A percentile compares a stretch with the other conserved stretches of the same genome.
These are phyloP conservation scores for Isabelozyma rhagii DNA, from an alignment of 805 yeast species.

Conservation along the genomic window DNA sequence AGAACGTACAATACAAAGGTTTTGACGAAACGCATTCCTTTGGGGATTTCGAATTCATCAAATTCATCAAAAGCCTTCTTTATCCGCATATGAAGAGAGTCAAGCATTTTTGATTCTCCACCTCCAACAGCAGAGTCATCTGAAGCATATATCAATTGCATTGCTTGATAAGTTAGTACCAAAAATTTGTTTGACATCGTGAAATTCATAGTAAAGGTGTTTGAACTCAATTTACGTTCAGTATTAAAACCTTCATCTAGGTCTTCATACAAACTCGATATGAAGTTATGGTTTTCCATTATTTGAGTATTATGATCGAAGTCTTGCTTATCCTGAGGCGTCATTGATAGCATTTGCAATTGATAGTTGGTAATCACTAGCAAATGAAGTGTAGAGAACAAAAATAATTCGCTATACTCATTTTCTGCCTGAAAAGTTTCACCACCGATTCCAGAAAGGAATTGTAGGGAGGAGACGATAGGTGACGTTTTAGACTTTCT, in stretches of 20 bases:
- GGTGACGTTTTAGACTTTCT: conserved; percentile 1
- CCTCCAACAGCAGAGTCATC: conserved; percentile 45
- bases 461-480: conserved; percentile 10
- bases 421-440: conserved; percentile 13
- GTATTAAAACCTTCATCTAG: conserved; percentile 11
- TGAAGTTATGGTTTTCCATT: conserved; percentile 7
- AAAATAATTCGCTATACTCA: conserved; percentile 24
- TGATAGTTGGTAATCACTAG: conserved; percentile 23
- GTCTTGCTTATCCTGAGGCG: not conserved
- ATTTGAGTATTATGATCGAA: not conserved
- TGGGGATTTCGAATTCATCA: not conserved
- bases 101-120: conserved; percentile 49
- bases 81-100: conserved; percentile 2
- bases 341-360: conserved; percentile 2
- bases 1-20: conserved; percentile 13
- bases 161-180: conserved; percentile 11
- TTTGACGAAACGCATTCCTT: conserved; percentile 4
- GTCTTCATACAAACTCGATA: conserved; percentile 10
- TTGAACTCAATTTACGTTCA: conserved; percentile 8
- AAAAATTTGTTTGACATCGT: conserved; percentile 10
- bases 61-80: not conserved
- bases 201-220: conserved; percentile 15
- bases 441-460: conserved; percentile 21
- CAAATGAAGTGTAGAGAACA: conserved; percentile 27
- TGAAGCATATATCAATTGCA: conserved; percentile 5